These are phyloP conservation scores for Leccinum broughii DNA, from an alignment of 768 basidiomycete species.

Conservation along the genomic window DNA sequence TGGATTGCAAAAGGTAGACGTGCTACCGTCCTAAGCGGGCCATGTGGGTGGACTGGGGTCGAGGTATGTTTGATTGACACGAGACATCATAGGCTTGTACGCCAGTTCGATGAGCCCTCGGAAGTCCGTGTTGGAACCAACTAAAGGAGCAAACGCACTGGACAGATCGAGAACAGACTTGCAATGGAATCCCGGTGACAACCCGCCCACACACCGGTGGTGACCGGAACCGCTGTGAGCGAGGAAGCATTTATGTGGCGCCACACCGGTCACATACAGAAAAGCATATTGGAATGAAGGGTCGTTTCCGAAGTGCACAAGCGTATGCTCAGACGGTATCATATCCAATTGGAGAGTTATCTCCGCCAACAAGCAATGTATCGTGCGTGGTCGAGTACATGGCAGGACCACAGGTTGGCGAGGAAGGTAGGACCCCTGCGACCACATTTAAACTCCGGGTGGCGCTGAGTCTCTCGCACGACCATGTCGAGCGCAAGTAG, in stretches of 20 bases:
- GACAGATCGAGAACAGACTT: neutral
- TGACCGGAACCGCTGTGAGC: constrained; percentile 15
- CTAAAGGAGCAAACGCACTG: neutral
- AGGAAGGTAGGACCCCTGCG: constrained; percentile 27
- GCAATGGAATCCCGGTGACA: neutral
- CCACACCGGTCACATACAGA: neutral
- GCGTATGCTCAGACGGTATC: no score
- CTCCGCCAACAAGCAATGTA: neutral
- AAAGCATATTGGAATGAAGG: neutral
- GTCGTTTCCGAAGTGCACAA: neutral
- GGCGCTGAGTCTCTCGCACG: constrained; percentile 6
- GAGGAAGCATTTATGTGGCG: constrained; percentile 6
- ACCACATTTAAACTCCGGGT: constrained; percentile 34
- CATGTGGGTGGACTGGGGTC: neutral
- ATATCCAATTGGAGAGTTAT: neutral
- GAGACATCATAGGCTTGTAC: neutral
- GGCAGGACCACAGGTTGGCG: neutral
- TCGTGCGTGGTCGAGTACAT: no score
- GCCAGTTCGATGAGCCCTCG: neutral
- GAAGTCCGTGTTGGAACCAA: neutral
- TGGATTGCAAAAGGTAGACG: constrained; percentile 1
- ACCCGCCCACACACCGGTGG: constrained; percentile 12
- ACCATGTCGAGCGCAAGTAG: constrained; percentile 1
- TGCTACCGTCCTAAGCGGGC: neutral
- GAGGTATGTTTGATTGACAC: neutral